A percentile compares a stretch with the other conserved stretches of the same genome.
Evolutionary conservation across 257 asterid species (phyloP).

Genomic region (Solanum pennellii): DNA sequence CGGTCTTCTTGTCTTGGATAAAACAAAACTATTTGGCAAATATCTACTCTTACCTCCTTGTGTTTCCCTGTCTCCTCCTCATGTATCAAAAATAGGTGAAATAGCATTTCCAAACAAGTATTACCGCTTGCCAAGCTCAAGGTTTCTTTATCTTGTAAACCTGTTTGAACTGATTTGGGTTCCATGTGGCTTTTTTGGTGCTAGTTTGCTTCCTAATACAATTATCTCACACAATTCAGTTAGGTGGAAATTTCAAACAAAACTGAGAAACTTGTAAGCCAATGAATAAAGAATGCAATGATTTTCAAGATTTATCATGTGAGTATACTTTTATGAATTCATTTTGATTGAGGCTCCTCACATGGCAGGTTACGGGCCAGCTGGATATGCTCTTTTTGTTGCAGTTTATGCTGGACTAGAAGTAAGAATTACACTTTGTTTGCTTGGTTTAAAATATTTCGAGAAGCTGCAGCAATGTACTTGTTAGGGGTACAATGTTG

Average conservation of each 20-base stretch:
- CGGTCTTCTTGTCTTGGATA: neutral
- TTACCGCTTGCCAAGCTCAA: neutral
- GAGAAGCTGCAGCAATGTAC: neutral
- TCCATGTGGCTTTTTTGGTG: neutral
- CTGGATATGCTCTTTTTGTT: slow-evolving; percentile 91
- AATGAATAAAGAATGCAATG: neutral
- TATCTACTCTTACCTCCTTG: neutral
- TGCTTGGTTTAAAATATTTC: slow-evolving; percentile 1
- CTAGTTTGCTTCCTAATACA: neutral
- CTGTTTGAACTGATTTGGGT: neutral
- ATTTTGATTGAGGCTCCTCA: neutral
- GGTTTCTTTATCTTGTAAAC: neutral
- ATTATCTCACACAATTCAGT: neutral
- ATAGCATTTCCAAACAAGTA: neutral
- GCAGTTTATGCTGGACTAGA: slow-evolving; percentile 91
- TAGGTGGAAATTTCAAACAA: neutral
- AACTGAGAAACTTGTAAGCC: neutral
- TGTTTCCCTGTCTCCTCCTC: neutral
- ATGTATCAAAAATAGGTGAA: neutral
- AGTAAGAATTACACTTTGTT: slow-evolving; percentile 35
- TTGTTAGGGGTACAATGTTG: neutral
- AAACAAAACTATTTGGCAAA: neutral
- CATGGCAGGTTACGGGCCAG: slow-evolving; percentile 74
- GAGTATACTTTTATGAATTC: neutral
- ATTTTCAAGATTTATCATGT: neutral